A percentile compares a stretch with the other conserved stretches of the same genome.
Evolutionary conservation across 73 alveolate genomes (phyloP).

Genomic region (Paramecium primaurelia): DNA sequence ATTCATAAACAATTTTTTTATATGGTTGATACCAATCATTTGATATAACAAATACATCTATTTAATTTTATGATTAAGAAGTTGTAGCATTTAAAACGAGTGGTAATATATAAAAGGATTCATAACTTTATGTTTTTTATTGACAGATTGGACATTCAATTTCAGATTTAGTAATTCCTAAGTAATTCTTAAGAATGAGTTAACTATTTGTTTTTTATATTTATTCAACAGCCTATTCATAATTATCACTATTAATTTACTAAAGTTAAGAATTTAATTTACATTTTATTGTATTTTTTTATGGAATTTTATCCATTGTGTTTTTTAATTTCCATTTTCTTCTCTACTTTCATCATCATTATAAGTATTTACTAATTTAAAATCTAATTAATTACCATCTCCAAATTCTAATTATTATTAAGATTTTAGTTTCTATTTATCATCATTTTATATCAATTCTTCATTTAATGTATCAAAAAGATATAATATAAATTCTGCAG

Average conservation of each 20-base stretch:
- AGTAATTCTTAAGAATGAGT: neutral
- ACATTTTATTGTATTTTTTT: neutral
- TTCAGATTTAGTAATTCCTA: conserved; percentile 32
- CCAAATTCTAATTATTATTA: neutral
- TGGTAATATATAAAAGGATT: conserved; percentile 19
- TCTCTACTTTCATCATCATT: conserved; percentile 45
- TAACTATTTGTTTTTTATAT: neutral
- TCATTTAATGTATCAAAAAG: conserved; percentile 56
- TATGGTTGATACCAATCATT: conserved; percentile 7
- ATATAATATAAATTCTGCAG: conserved; percentile 52
- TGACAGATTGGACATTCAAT: conserved; percentile 51
- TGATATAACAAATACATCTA: neutral
- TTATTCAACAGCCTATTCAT: neutral
- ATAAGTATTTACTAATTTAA: neutral
- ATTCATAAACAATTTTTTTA: neutral
- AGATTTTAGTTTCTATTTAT: neutral
- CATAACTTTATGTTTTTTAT: conserved; percentile 17
- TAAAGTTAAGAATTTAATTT: neutral
- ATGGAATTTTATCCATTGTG: neutral
- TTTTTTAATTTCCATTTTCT: neutral
- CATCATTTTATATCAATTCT: neutral
- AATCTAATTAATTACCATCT: neutral
- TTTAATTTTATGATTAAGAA: neutral
- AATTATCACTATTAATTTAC: neutral
- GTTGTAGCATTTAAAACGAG: neutral